phyloP scores from a whole-genome alignment of 1,284 basidiomycete genomes.

The Microbotryum saponariae region DNA sequence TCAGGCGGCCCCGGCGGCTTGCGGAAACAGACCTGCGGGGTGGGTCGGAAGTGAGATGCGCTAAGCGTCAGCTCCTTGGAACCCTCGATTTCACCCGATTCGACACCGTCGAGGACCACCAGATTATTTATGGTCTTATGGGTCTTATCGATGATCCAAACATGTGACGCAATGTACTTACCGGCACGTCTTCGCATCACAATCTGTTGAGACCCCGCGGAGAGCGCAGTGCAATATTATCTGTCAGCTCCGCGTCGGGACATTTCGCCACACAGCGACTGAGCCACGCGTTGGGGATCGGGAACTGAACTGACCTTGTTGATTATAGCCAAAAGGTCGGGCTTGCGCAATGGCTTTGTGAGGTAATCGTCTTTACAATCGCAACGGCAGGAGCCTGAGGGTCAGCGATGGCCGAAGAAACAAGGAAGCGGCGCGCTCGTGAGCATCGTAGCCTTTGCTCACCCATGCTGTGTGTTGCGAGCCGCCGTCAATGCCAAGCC shows the following conservation, averaged over 20 bases:
- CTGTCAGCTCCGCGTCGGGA: neutral
- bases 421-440: neutral
- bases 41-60: no score
- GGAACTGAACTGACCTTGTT: constrained; percentile 28
- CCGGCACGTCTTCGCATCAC: constrained; percentile 15
- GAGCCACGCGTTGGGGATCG: neutral
- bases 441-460: neutral
- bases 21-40: no score
- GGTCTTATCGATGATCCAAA: neutral
- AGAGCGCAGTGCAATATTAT: neutral
- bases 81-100: no score
- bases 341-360: constrained; percentile 44
- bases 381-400: neutral
- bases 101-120: no score
- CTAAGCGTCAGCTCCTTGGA: no score
- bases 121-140: neutral
- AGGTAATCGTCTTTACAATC: constrained; percentile 43
- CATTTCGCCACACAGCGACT: neutral
- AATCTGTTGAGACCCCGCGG: neutral
- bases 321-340: constrained; percentile 37
- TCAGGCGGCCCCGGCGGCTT: no score
- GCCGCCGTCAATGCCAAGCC: neutral
- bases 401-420: neutral
- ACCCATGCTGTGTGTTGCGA: constrained; percentile 13
- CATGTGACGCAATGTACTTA: neutral